Evolutionary conservation across 192 early-diverging fungal species (phyloP).

Genomic region (Coemansia sp.): DNA sequence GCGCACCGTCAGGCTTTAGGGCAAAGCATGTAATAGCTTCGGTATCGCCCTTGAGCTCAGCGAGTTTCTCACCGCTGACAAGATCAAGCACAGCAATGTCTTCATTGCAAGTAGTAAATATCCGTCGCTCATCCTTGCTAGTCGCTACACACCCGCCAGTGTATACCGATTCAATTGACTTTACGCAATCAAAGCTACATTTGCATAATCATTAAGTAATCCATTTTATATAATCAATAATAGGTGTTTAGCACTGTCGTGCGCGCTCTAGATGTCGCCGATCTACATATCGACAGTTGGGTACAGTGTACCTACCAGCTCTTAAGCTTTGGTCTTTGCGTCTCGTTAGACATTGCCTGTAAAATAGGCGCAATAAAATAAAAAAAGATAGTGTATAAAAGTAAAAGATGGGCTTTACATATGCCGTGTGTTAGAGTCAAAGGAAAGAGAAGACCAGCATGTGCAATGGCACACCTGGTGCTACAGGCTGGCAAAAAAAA

Average conservation of each 20-base stretch:
- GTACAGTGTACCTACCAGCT: constrained; percentile 35
- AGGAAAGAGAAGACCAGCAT: too few species aligned
- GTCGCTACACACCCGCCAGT: constrained; percentile 83
- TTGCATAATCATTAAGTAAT: not conserved
- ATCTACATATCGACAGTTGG: not conserved
- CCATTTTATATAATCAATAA: not conserved
- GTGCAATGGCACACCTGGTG: too few species aligned
- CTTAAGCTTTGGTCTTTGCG: constrained; percentile 29
- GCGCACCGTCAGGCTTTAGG: constrained; percentile 72
- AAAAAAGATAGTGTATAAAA: not conserved
- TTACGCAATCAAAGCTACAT: constrained; percentile 69
- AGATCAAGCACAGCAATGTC: constrained; percentile 77
- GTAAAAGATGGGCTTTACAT: not conserved
- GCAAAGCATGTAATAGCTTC: constrained; percentile 88
- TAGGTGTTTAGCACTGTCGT: not conserved
- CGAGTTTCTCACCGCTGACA: constrained; percentile 61
- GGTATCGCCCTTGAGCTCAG: constrained; percentile 73
- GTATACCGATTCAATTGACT: constrained; percentile 85
- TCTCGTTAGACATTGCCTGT: constrained; percentile 22
- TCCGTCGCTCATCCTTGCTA: constrained; percentile 62
- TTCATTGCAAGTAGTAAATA: constrained; percentile 81
- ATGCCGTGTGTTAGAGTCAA: too few species aligned
- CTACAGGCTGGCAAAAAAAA: not conserved
- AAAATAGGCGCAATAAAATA: not conserved
- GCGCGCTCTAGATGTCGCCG: not conserved